phyloP scores from a whole-genome alignment of 768 basidiomycete species.

The Peribolospora kevripleyi region DNA sequence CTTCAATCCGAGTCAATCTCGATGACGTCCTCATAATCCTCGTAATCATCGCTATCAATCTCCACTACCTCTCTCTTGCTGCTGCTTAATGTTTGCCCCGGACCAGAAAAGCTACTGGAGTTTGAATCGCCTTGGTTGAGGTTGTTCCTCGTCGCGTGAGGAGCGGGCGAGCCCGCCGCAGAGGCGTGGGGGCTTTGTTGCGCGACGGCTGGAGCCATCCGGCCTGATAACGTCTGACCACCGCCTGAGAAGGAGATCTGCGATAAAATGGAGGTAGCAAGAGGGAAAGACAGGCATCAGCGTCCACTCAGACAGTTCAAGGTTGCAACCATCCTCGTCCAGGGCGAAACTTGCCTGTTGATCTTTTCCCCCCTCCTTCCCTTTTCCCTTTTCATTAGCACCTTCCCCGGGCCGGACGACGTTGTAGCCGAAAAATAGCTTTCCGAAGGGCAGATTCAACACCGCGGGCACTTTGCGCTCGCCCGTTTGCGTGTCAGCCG shows the following conservation, averaged over 20 bases:
- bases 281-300: too few relatives aligned
- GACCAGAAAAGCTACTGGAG: not conserved
- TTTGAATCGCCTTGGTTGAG: not conserved
- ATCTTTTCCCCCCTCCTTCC: not conserved
- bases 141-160: not conserved
- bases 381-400: not conserved
- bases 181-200: too few relatives aligned
- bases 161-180: not conserved
- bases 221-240: too few relatives aligned
- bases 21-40: not conserved
- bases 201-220: too few relatives aligned
- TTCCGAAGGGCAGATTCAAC: constrained; percentile 69
- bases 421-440: constrained; percentile 90
- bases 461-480: constrained; percentile 66
- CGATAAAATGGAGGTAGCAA: too few relatives aligned
- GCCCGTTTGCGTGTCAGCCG: constrained; percentile 48
- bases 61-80: constrained; percentile 11
- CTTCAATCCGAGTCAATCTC: not conserved
- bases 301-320: too few relatives aligned
- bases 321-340: too few relatives aligned
- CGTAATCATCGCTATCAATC: constrained; percentile 7
- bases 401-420: constrained; percentile 28
- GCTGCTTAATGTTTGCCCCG: constrained; percentile 1
- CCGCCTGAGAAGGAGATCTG: too few relatives aligned
- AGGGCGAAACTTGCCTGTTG: too few relatives aligned